Evolutionary conservation across 2,329 filamentous ascomycete genomes (phyloP), one percentile per base, ranked within the genome.

Genomic region (Fusarium sp.): DNA sequence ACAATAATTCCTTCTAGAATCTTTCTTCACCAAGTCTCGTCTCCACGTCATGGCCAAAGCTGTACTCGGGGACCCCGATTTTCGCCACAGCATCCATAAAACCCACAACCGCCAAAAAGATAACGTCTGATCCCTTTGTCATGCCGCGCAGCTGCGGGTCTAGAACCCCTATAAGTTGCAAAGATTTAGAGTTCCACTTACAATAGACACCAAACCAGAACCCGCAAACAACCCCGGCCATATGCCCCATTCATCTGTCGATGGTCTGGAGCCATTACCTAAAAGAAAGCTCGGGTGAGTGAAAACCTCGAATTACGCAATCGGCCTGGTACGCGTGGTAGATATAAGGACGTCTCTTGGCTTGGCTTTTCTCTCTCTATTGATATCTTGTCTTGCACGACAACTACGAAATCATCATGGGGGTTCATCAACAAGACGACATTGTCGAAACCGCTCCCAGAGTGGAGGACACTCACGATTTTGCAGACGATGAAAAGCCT

Each of bases 241-340:
- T 42, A 31, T 29, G 66, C 62, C 69, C 71, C 67, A 72, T 68
- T 16, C 58, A 65, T 59, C 57, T 73, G 60, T 69, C 71, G 31
- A 29, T 66, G 71, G 50, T 34, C 52, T n/a, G 22, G 34, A 64
- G 60, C 50, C 59, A 29, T 54, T 64, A 62, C 35, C 40, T 37
- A 69, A 69, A 38, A 47, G n/a, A 24, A 62, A 34, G 4, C 35
- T 34, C 68, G 6, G 69, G 58, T 13, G 10, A 31, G 31, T 72
- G 72, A 75, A 75, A 74, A 73, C 62, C 71, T 74, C 66, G 72
- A 74, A 74, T 74, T 75, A 72, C 72, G 72, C 72, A 70, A 74
- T 74, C 72, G 69, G 42, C 47, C 14, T 10, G 14, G 40, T 6
- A 13, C 7, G 29, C 8, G 14, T 20, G 14, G n/a, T 50, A 52